Evolutionary conservation across 768 basidiomycete genomes (phyloP).

Genomic region (Royoungia palumana): DNA sequence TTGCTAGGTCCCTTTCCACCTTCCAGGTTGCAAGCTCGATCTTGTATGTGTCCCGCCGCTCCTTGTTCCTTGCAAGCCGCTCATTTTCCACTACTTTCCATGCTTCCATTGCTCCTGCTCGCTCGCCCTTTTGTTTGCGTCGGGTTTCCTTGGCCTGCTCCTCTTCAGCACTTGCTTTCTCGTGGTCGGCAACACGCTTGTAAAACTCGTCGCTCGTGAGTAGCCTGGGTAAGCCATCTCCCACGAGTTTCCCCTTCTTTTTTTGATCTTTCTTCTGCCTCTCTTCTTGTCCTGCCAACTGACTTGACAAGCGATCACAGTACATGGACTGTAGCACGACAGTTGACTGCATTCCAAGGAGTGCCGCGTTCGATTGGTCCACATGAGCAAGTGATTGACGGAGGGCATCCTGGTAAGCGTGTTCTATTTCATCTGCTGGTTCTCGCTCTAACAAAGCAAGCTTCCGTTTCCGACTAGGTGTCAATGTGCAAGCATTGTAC

Average conservation of each 20-base stretch:
- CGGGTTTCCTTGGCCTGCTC: background rate
- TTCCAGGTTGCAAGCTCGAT: constrained; percentile 14
- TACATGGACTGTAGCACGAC: background rate
- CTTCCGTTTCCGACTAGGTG: background rate
- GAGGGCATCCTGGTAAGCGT: background rate
- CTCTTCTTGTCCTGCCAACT: background rate
- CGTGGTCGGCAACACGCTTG: too few species aligned
- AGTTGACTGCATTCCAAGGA: constrained; percentile 1
- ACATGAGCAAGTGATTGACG: background rate
- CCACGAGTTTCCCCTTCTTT: background rate
- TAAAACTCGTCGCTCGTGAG: background rate
- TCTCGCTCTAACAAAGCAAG: background rate
- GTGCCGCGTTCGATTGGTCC: background rate
- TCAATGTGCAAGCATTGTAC: background rate
- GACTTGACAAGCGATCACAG: background rate
- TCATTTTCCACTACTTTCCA: background rate
- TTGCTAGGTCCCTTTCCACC: constrained; percentile 16
- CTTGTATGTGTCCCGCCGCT: background rate
- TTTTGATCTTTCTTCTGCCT: background rate
- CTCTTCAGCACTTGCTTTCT: background rate
- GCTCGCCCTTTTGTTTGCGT: background rate
- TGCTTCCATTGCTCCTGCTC: background rate
- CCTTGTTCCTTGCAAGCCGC: background rate
- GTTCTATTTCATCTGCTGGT: background rate
- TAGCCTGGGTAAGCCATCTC: background rate